Base-by-base conservation (phyloP, 768 basidiomycete species). In the Collybiopsis luxurians region DNA sequence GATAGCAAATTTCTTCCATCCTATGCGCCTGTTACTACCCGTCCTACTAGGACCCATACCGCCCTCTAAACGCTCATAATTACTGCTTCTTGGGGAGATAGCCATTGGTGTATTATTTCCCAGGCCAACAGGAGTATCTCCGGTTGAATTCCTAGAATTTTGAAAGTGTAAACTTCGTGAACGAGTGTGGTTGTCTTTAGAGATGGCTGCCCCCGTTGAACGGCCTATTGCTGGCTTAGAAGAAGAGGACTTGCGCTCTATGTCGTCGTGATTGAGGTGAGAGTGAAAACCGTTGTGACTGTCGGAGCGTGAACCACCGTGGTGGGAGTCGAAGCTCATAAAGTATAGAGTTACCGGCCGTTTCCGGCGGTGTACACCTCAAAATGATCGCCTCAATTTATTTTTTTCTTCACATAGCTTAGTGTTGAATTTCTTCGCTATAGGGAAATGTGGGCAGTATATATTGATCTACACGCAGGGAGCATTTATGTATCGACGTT, bases 1-100 rank as follows among this genome's bases (percentile, higher is more conserved):
- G 6, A 89, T 67, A 2, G 79, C 82, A 55, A 89, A 79, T 72
- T 82, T 87, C 69, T 83, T 89, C 89, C 89, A 90, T 19, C 39
- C 74, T 58, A 78, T 75, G 0, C 70, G 66, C 47, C 66, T 68
- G 39, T 59, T 63, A 24, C 55, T 61, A 17, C 40, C 60, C 23
- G 60, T 59, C 21, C 79, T 69, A 40, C 70, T 68, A 1, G 82
- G 79, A 4, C 85, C 84, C 69, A 82, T 75, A 15, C 85, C 85
- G 36, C 79, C 77, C 64, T 86, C 85, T 38, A 86, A 77, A 27
- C 83, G 79, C 56, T 85, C 84, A 66, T 84, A 86, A 66, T 77
- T 74, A 62, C 67, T 71, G 59, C 65, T 77, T 36, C 76, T 70
- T 9, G 81, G 73, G 7, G 72, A 70, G 6, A 57, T 55, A 9